Percentiles rank a stretch among this genome's conserved stretches.
These are phyloP conservation scores for Rhodosporidiobolus sp. DNA, from an alignment of 768 basidiomycete species.

Conservation along the genomic window DNA sequence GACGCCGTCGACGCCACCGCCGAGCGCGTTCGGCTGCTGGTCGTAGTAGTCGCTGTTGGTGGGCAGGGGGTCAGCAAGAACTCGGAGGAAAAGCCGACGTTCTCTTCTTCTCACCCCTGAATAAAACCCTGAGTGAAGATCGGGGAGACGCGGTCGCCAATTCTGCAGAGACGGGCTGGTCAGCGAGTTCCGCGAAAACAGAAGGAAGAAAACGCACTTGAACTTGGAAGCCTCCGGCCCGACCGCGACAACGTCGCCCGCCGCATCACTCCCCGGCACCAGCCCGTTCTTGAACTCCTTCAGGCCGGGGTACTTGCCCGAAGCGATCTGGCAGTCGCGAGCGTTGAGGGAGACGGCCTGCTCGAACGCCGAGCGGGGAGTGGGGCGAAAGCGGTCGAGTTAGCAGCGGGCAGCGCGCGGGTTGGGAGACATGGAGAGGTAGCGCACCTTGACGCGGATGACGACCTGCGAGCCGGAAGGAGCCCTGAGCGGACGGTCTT, in stretches of 20 bases:
- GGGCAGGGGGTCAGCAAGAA: no score
- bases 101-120: conserved; percentile 1
- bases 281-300: conserved; percentile 15
- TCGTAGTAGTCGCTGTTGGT: not conserved
- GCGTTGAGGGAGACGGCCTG: conserved; percentile 46
- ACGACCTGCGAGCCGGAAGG: conserved; percentile 40
- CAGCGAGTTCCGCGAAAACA: not conserved
- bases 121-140: conserved; percentile 20
- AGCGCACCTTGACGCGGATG: conserved; percentile 40
- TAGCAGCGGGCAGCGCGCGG: no score
- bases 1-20: conserved; percentile 34
- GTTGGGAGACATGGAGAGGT: no score
- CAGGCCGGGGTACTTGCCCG: conserved; percentile 31
- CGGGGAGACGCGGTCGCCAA: conserved; percentile 19
- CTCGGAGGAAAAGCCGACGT: no score
- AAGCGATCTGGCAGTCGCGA: conserved; percentile 47
- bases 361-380: no score
- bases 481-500: not conserved
- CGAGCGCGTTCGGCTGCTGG: conserved; percentile 29
- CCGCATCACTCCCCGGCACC: conserved; percentile 24
- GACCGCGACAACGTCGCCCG: conserved; percentile 31
- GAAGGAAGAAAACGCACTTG: no score
- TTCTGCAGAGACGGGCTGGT: conserved; percentile 3
- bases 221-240: conserved; percentile 12
- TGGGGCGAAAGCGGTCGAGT: no score